Percentiles rank a stretch among this genome's conserved stretches.
phyloP scores from a whole-genome alignment of 345 rosid genomes.

The Punica granatum region DNA sequence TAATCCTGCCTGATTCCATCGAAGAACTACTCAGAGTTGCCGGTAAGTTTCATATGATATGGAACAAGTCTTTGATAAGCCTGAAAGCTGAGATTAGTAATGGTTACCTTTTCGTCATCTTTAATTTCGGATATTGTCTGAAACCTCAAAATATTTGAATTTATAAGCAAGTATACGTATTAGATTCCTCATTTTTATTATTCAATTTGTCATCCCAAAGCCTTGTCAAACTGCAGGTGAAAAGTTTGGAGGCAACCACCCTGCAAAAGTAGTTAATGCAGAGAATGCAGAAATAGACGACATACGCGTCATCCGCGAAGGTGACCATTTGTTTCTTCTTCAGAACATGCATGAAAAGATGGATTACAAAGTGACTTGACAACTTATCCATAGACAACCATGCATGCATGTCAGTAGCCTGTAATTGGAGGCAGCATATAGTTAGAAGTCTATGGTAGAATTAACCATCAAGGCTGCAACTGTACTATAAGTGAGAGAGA shows the following conservation, averaged over 20 bases:
- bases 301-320: conserved; percentile 72
- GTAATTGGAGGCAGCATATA: no score
- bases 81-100: background rate
- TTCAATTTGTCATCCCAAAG: conserved; percentile 22
- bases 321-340: conserved; percentile 80
- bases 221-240: conserved; percentile 64
- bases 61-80: conserved; percentile 12
- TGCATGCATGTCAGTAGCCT: no score
- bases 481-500: background rate
- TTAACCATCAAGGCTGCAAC: background rate
- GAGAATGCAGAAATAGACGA: conserved; percentile 83
- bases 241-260: conserved; percentile 56
- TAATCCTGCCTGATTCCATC: conserved; percentile 70
- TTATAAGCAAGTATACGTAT: background rate
- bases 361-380: conserved; percentile 15
- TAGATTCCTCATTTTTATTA: background rate
- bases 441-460: no score
- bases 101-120: background rate
- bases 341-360: conserved; percentile 26
- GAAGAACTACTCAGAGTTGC: conserved; percentile 72
- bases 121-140: background rate
- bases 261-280: conserved; percentile 40
- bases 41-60: conserved; percentile 46
- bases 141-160: background rate
- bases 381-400: background rate